Percentiles rank a stretch among this genome's conserved stretches.
phyloP scores from a whole-genome alignment of 306 rosid genomes.

The Cucurbita maxima region DNA sequence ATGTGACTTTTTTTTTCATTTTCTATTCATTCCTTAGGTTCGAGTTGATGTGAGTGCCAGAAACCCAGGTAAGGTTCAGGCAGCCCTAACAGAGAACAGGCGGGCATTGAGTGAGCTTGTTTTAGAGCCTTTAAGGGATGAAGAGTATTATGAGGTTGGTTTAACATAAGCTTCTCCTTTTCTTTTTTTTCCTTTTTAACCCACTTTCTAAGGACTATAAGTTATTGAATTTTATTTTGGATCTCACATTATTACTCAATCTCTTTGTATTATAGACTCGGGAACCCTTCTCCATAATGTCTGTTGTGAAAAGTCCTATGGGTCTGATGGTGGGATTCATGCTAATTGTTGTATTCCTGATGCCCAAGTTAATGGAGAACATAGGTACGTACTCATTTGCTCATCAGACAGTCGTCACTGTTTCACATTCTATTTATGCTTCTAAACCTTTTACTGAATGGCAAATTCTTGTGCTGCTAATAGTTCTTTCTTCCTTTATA shows the following conservation, averaged over 20 bases:
- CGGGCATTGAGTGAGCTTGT: constrained; percentile 64
- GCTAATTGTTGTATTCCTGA: constrained; percentile 78
- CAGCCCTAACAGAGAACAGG: constrained; percentile 84
- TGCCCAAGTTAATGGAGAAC: constrained; percentile 95
- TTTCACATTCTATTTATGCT: not conserved
- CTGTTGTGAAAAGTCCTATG: constrained; percentile 93
- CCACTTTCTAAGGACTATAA: not conserved
- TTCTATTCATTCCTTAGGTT: constrained; percentile 31
- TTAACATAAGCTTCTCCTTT: not conserved
- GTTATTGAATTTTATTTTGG: not conserved
- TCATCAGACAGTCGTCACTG: not conserved
- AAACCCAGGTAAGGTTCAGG: constrained; percentile 93
- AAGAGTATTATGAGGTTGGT: constrained; percentile 79
- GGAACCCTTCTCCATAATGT: constrained; percentile 79
- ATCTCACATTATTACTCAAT: constrained; percentile 6
- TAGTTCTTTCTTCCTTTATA: not conserved
- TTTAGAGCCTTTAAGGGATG: constrained; percentile 77
- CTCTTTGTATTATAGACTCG: constrained; percentile 44
- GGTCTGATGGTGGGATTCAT: constrained; percentile 98
- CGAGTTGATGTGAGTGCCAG: constrained; percentile 98
- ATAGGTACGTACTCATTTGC: constrained; percentile 48
- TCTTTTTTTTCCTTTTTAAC: not conserved
- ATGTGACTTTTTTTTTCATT: not conserved
- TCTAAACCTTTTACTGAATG: not conserved
- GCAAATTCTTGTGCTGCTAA: not conserved